Evolutionary conservation across 768 basidiomycete species (phyloP).

Genomic region (Suillus fuscotomentosus): DNA sequence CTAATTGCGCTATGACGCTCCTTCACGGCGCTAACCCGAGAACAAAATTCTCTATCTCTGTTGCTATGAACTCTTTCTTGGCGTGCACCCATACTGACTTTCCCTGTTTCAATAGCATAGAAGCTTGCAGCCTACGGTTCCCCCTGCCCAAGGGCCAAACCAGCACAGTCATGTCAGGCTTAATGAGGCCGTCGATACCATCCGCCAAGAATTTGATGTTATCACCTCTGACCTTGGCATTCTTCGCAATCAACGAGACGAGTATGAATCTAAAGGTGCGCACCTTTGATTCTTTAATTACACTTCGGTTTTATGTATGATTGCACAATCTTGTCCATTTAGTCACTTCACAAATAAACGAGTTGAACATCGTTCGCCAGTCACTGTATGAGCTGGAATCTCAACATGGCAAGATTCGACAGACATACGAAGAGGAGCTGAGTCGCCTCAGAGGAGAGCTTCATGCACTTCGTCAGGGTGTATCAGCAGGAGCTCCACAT

Average conservation of each 20-base stretch:
- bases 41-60: slow-evolving; percentile 25
- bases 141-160: slow-evolving; percentile 40
- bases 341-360: slow-evolving; percentile 85
- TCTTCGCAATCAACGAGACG: slow-evolving; percentile 78
- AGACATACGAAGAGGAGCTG: slow-evolving; percentile 87
- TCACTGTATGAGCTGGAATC: slow-evolving; percentile 90
- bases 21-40: not conserved
- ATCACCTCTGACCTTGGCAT: slow-evolving; percentile 65
- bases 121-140: slow-evolving; percentile 52
- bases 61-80: not conserved
- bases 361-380: slow-evolving; percentile 86
- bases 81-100: slow-evolving; percentile 17
- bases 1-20: not conserved
- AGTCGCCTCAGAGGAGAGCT: slow-evolving; percentile 68
- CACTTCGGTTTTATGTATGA: slow-evolving; percentile 2
- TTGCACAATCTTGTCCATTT: slow-evolving; percentile 13
- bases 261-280: slow-evolving; percentile 87
- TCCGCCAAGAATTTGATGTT: slow-evolving; percentile 83
- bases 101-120: slow-evolving; percentile 39
- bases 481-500: slow-evolving; percentile 34
- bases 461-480: slow-evolving; percentile 46
- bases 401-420: slow-evolving; percentile 81
- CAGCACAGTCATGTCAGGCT: slow-evolving; percentile 49
- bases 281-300: slow-evolving; percentile 10
- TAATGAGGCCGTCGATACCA: slow-evolving; percentile 76